phyloP scores from a whole-genome alignment of 176 grass and related monocot genomes.

The Cenchrus americanus region DNA sequence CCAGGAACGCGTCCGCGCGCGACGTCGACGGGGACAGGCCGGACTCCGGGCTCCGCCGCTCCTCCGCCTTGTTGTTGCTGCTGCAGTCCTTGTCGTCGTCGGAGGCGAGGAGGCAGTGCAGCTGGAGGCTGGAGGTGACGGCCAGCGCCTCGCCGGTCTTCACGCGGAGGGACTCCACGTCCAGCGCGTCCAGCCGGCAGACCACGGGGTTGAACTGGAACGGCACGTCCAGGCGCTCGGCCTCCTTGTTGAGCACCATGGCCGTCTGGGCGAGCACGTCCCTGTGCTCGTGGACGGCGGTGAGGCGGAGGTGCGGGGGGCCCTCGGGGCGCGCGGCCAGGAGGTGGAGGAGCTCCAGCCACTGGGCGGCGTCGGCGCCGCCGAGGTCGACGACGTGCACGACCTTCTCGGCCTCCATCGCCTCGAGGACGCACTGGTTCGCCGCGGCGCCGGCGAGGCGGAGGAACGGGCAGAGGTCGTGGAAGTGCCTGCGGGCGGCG shows the following conservation, averaged over 20 bases:
- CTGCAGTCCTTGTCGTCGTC: slow-evolving; percentile 36
- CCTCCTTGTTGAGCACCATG: slow-evolving; percentile 70
- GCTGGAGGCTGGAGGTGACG: slow-evolving; percentile 70
- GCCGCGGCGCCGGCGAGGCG: slow-evolving; percentile 61
- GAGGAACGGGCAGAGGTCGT: slow-evolving; percentile 92
- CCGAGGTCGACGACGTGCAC: slow-evolving; percentile 88
- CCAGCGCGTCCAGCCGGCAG: slow-evolving; percentile 54
- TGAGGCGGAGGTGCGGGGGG: slow-evolving; percentile 86
- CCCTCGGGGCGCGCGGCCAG: slow-evolving; percentile 68
- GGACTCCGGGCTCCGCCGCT: slow-evolving; percentile 39
- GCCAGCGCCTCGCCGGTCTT: slow-evolving; percentile 94
- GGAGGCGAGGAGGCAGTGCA: slow-evolving; percentile 68
- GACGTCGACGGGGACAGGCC: slow-evolving; percentile 47
- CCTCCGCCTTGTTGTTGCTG: background rate
- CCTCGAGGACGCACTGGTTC: slow-evolving; percentile 80
- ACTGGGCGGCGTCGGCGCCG: slow-evolving; percentile 70
- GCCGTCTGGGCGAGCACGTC: slow-evolving; percentile 63
- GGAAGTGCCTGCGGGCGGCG: slow-evolving; percentile 62
- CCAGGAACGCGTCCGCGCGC: slow-evolving; percentile 63
- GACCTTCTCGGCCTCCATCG: slow-evolving; percentile 89
- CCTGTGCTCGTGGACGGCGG: slow-evolving; percentile 60
- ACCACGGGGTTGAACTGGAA: slow-evolving; percentile 92
- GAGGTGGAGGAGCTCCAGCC: slow-evolving; percentile 79
- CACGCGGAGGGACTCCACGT: slow-evolving; percentile 71
- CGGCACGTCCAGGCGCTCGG: slow-evolving; percentile 83